phyloP scores from a whole-genome alignment of 805 yeast genomes.

The Candida sakaeoensis region DNA sequence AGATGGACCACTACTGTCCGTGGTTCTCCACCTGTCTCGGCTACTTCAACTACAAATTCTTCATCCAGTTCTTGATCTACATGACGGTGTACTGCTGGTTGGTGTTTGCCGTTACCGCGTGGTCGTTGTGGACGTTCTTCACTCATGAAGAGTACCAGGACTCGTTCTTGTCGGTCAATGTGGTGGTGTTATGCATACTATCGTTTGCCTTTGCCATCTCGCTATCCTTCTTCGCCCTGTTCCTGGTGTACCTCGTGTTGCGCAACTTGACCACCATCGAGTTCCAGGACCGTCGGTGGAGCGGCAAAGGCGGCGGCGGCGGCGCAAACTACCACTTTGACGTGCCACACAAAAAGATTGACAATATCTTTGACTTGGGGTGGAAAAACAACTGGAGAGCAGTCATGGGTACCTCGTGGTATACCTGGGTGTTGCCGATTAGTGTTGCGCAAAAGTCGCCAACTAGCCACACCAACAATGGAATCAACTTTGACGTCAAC shows the following conservation, averaged over 20 bases:
- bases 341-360: conserved; percentile 44
- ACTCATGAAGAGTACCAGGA: conserved; percentile 33
- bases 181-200: conserved; percentile 59
- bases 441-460: conserved; percentile 16
- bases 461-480: conserved; percentile 26
- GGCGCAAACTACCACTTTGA: conserved; percentile 33
- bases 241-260: conserved; percentile 56
- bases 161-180: conserved; percentile 49
- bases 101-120: conserved; percentile 37
- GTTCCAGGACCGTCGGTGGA: conserved; percentile 53
- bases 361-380: conserved; percentile 80
- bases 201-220: conserved; percentile 50
- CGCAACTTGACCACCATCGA: conserved; percentile 81
- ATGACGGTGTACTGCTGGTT: conserved; percentile 45
- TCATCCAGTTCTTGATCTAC: conserved; percentile 67
- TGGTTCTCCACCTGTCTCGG: conserved; percentile 94
- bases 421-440: conserved; percentile 71
- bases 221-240: conserved; percentile 46
- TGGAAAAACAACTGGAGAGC: conserved; percentile 54
- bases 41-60: conserved; percentile 71
- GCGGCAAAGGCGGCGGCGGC: conserved; percentile 26
- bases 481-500: conserved; percentile 50
- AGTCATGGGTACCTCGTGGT: conserved; percentile 68
- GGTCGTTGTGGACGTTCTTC: conserved; percentile 49
- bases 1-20: conserved; percentile 70